phyloP scores from a whole-genome alignment of 805 yeast genomes.

The Wickerhamomyces sydowiorum region DNA sequence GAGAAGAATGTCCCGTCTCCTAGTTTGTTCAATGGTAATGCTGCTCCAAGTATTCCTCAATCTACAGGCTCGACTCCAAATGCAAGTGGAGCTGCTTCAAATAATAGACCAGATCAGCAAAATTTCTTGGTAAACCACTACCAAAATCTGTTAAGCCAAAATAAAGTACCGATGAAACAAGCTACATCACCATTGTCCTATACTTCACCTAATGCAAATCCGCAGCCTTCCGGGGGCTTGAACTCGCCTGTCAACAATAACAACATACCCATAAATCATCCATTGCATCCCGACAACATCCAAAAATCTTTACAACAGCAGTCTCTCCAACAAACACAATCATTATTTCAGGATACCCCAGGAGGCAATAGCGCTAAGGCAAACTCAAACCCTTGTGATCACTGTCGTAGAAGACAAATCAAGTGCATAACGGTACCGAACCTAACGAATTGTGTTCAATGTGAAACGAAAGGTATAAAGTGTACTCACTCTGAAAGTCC shows the following conservation, averaged over 20 bases:
- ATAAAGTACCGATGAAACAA: conserved; percentile 18
- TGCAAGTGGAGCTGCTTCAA: not conserved
- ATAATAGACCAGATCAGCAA: not conserved
- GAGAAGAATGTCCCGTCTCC: not conserved
- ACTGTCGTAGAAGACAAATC: conserved; percentile 74
- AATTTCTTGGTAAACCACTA: conserved; percentile 19
- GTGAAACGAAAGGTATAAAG: conserved; percentile 65
- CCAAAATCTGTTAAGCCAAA: conserved; percentile 19
- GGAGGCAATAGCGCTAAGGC: conserved; percentile 11
- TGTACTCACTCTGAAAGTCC: conserved; percentile 72
- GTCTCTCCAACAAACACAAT: conserved; percentile 2
- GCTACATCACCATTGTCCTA: conserved; percentile 14
- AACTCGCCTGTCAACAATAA: conserved; percentile 3
- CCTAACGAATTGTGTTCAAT: conserved; percentile 61
- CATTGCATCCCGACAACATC: conserved; percentile 3
- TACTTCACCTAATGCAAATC: conserved; percentile 1
- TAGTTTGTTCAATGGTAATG: not conserved
- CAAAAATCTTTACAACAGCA: conserved; percentile 3
- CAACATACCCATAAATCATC: conserved; percentile 8
- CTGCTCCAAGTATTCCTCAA: not conserved
- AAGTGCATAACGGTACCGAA: conserved; percentile 70
- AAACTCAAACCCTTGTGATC: conserved; percentile 60
- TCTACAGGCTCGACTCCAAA: not conserved
- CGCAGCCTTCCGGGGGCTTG: not conserved
- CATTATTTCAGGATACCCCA: not conserved